A percentile compares a stretch with the other conserved stretches of the same genome.
These are phyloP conservation scores for Tolypocladium album DNA, from an alignment of 2,329 filamentous ascomycete species.

Conservation along the genomic window DNA sequence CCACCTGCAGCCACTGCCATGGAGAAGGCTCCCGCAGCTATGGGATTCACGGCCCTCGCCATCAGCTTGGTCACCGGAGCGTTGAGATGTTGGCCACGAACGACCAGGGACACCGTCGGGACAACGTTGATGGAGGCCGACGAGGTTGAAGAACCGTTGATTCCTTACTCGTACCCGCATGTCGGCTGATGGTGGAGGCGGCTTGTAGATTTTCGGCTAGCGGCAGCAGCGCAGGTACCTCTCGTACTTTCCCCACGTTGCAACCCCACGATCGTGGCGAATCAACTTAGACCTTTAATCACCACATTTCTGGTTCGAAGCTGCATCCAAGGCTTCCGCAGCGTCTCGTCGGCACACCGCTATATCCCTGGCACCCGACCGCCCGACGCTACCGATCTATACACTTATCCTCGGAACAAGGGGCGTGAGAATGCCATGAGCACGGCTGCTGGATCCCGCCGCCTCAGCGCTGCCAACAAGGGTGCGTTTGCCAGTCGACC, in stretches of 20 bases:
- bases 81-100: no score
- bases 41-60: no score
- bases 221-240: neutral
- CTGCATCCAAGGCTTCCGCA: neutral
- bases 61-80: no score
- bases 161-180: no score
- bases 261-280: neutral
- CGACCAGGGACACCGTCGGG: no score
- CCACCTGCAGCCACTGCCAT: no score
- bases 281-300: slow-evolving; percentile 2
- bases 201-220: neutral
- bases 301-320: neutral
- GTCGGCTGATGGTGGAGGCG: neutral
- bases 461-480: neutral
- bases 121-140: no score
- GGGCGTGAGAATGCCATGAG: neutral
- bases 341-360: neutral
- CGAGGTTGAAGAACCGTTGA: no score
- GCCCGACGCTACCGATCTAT: neutral
- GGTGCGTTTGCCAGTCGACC: neutral
- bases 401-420: neutral
- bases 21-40: no score
- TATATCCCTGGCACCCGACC: neutral
- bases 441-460: neutral
- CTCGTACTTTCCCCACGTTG: neutral